These are phyloP conservation scores for Cerioporus squamosus DNA, from an alignment of 1,284 basidiomycete species.

Conservation along the genomic window DNA sequence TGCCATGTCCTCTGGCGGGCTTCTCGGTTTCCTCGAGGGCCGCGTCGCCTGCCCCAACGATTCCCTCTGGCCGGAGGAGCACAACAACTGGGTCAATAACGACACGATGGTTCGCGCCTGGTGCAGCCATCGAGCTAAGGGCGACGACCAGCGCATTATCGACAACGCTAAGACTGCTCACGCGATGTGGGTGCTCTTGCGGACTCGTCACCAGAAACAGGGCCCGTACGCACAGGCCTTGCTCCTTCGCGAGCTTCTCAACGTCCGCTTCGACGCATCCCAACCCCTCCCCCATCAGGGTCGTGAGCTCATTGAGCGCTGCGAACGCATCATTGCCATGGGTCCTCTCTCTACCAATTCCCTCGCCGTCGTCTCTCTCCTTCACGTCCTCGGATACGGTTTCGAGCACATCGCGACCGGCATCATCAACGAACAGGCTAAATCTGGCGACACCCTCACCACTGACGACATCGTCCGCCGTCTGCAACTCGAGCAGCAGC, in stretches of 20 bases:
- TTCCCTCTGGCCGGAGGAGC: neutral
- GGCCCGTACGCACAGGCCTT: too few species aligned
- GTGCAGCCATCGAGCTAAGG: neutral
- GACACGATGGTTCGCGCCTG: too few species aligned
- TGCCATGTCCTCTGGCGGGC: neutral
- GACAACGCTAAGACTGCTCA: too few species aligned
- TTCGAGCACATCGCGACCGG: slow-evolving; percentile 6
- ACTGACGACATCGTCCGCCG: slow-evolving; percentile 5
- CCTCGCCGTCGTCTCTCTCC: slow-evolving; percentile 6
- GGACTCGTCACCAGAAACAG: too few species aligned
- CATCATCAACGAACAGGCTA: slow-evolving; percentile 7
- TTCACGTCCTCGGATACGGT: slow-evolving; percentile 9
- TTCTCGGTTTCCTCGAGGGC: slow-evolving; percentile 1
- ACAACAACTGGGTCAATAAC: neutral
- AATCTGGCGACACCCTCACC: neutral
- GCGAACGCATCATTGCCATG: slow-evolving; percentile 17
- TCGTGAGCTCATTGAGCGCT: neutral
- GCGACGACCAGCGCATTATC: neutral
- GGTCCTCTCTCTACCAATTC: slow-evolving; percentile 5
- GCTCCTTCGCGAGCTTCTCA: too few species aligned
- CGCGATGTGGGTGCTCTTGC: neutral
- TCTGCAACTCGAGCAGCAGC: slow-evolving; percentile 8
- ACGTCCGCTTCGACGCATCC: neutral
- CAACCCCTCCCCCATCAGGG: neutral
- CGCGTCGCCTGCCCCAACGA: neutral